These are phyloP conservation scores for Fomitopsis serialis DNA, from an alignment of 768 basidiomycete species.

Conservation along the genomic window DNA sequence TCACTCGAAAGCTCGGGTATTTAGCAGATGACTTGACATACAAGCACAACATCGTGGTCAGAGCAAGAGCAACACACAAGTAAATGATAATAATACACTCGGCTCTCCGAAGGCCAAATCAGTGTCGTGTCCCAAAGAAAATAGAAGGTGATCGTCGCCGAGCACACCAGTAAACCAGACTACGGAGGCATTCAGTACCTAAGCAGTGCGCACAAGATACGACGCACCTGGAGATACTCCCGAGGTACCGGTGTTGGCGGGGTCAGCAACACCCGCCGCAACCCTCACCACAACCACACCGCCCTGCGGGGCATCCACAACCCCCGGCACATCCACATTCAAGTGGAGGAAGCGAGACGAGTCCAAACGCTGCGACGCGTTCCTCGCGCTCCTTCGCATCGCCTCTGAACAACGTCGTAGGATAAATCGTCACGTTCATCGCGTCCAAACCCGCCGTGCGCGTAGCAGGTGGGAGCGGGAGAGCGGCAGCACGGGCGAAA, in stretches of 20 bases:
- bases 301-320: constrained; percentile 50
- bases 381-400: constrained; percentile 31
- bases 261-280: constrained; percentile 48
- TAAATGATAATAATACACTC: not conserved
- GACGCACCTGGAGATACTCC: not conserved
- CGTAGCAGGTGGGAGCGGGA: constrained; percentile 64
- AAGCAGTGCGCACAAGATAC: not conserved
- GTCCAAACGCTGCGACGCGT: constrained; percentile 38
- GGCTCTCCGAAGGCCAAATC: not conserved
- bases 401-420: constrained; percentile 29
- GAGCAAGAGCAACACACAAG: no score
- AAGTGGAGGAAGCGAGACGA: constrained; percentile 56
- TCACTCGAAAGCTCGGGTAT: no score
- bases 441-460: constrained; percentile 41
- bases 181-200: no score
- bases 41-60: no score
- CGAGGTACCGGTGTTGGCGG: not conserved
- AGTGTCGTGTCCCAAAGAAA: no score
- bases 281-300: constrained; percentile 50
- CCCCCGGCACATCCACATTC: constrained; percentile 56
- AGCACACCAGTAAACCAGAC: no score
- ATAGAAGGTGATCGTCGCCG: no score
- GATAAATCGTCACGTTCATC: constrained; percentile 44
- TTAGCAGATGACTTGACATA: no score
- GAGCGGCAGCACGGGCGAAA: constrained; percentile 60